These are phyloP conservation scores for Neopestalotiopsis rosae DNA, from an alignment of 2,329 filamentous ascomycete species.

Conservation along the genomic window DNA sequence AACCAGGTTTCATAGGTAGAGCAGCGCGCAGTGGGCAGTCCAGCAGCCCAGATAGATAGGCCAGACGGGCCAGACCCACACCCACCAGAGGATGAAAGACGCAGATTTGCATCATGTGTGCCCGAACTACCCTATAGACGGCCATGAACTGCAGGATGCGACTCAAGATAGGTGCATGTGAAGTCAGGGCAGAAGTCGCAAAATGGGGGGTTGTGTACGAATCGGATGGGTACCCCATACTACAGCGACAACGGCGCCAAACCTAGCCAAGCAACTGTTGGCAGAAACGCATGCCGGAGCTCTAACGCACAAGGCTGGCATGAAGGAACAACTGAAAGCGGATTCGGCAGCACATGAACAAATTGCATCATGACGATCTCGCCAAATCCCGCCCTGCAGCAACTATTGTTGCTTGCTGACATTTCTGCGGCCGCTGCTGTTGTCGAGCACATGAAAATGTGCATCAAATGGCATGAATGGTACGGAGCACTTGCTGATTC, in stretches of 20 bases:
- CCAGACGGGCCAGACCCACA: conserved; percentile 6
- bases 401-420: not conserved
- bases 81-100: not conserved
- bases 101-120: conserved; percentile 8
- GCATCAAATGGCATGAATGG: conserved; percentile 10
- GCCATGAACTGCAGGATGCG: conserved; percentile 20
- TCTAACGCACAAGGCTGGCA: conserved; percentile 9
- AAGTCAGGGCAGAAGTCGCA: conserved; percentile 13
- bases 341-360: conserved; percentile 17
- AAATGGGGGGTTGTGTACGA: conserved; percentile 21
- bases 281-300: conserved; percentile 8
- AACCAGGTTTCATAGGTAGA: not conserved
- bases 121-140: not conserved
- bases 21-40: not conserved
- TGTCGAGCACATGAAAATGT: not conserved
- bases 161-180: conserved; percentile 25
- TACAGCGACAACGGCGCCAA: conserved; percentile 22
- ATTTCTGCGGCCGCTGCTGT: no score
- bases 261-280: conserved; percentile 22
- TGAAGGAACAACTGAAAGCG: not conserved
- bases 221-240: conserved; percentile 17
- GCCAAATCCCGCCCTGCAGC: conserved; percentile 16
- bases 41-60: not conserved
- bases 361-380: conserved; percentile 20
- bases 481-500: not conserved